phyloP scores from a whole-genome alignment of 2,329 filamentous ascomycete species.

The Lecanicillium sp. region DNA sequence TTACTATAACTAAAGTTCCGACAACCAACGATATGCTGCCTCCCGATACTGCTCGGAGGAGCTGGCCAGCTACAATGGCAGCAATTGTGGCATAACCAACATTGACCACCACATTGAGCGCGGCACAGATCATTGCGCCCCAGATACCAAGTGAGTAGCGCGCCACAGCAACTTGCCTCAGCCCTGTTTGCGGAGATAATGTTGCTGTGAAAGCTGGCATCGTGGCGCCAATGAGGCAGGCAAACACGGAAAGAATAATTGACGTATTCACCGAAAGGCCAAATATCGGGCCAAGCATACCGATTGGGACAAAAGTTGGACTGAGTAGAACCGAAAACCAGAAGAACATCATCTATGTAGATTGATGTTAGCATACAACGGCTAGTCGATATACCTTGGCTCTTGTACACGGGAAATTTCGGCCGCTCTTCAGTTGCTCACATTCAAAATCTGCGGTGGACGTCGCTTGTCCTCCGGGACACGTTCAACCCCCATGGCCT shows the following conservation, averaged over 20 bases:
- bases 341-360: conserved; percentile 10
- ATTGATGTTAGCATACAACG: neutral
- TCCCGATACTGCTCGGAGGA: conserved; percentile 14
- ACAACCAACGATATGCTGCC: conserved; percentile 13
- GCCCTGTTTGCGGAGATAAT: conserved; percentile 7
- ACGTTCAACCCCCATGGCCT: neutral
- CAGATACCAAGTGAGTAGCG: conserved; percentile 12
- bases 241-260: conserved; percentile 8
- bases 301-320: conserved; percentile 10
- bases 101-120: conserved; percentile 15
- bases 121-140: conserved; percentile 14
- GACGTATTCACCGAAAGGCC: conserved; percentile 9
- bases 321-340: conserved; percentile 11
- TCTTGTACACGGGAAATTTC: no score
- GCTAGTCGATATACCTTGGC: no score
- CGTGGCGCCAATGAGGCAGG: conserved; percentile 3
- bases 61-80: conserved; percentile 14
- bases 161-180: conserved; percentile 3
- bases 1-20: conserved; percentile 14
- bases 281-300: conserved; percentile 9
- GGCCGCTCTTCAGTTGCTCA: neutral
- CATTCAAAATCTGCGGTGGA: conserved; percentile 1
- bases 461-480: conserved; percentile 1
- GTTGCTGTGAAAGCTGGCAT: conserved; percentile 9
- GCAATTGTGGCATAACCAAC: conserved; percentile 14